Conservation (phyloP, 306 rosid genomes). For the Fagus sylvatica region DNA sequence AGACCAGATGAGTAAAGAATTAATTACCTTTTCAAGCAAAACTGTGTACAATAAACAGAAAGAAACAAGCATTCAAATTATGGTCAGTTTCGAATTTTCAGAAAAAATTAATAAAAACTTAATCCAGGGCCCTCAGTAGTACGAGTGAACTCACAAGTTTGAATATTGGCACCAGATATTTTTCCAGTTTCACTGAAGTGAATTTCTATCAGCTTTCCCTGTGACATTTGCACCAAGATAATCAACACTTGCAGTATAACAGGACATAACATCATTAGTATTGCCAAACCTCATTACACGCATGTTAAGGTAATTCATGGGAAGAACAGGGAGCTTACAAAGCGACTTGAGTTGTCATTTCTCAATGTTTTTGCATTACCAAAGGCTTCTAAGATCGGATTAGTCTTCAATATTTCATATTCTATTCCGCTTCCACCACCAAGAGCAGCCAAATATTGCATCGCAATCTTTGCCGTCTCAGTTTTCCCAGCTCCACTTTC, state of each 20-base stretch:
- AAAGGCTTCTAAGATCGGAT: conserved; percentile 97
- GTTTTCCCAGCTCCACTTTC: conserved; percentile 99
- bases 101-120: conserved; percentile 12
- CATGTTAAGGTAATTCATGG: conserved; percentile 26
- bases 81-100: conserved; percentile 37
- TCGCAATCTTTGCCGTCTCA: conserved; percentile 97
- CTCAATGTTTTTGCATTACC: conserved; percentile 96
- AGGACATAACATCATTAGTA: conserved; percentile 9
- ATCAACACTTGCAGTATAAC: conserved; percentile 20
- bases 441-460: conserved; percentile 96
- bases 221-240: conserved; percentile 36
- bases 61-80: conserved; percentile 31
- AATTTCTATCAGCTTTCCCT: conserved; percentile 98
- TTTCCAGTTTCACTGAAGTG: conserved; percentile 97
- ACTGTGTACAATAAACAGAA: conserved; percentile 47
- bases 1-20: conserved; percentile 26
- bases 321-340: conserved; percentile 64
- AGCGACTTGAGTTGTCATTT: conserved; percentile 99
- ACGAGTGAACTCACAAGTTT: conserved; percentile 75
- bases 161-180: conserved; percentile 96
- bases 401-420: conserved; percentile 90
- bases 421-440: conserved; percentile 99
- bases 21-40: conserved; percentile 96
- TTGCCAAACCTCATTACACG: conserved; percentile 19
- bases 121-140: conserved; percentile 24